Percentiles rank a stretch among this genome's conserved stretches.
These are phyloP conservation scores for Nitzschia sp. DNA, from an alignment of 108 stramenopile genomes.

Conservation along the genomic window DNA sequence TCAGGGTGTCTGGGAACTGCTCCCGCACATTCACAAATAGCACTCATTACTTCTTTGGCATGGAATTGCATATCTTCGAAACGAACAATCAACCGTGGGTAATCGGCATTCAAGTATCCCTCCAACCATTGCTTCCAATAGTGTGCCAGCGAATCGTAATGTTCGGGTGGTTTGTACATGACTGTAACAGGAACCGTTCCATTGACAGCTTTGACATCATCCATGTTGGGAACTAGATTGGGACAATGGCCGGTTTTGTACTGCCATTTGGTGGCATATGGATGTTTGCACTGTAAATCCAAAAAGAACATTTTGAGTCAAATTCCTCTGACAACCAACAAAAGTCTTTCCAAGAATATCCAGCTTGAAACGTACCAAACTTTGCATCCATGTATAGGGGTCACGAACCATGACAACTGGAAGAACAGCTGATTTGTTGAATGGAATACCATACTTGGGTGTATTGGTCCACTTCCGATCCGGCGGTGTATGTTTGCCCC, in stretches of 20 bases:
- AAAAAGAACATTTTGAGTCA: background rate
- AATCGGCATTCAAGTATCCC: constrained; percentile 32
- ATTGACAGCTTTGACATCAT: background rate
- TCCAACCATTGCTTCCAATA: constrained; percentile 71
- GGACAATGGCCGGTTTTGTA: constrained; percentile 8
- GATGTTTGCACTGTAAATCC: constrained; percentile 21
- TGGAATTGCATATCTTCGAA: constrained; percentile 71
- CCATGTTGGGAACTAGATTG: background rate
- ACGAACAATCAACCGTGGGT: constrained; percentile 56
- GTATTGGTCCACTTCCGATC: constrained; percentile 25
- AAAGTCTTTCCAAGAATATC: background rate
- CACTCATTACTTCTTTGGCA: constrained; percentile 42
- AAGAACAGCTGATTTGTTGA: constrained; percentile 27
- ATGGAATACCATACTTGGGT: background rate
- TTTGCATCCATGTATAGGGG: constrained; percentile 76
- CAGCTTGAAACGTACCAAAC: constrained; percentile 32
- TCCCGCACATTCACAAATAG: constrained; percentile 65
- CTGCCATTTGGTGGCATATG: constrained; percentile 63
- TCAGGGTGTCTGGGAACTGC: constrained; percentile 40
- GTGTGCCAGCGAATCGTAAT: constrained; percentile 47
- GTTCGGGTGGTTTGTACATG: constrained; percentile 8
- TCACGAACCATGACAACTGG: constrained; percentile 65
- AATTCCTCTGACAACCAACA: background rate
- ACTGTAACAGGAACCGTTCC: background rate
- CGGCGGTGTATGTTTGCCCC: constrained; percentile 81